Percentiles rank a stretch among this genome's conserved stretches.
Conservation (phyloP, 1,284 basidiomycete genomes). For the Termitomyces sp. region DNA sequence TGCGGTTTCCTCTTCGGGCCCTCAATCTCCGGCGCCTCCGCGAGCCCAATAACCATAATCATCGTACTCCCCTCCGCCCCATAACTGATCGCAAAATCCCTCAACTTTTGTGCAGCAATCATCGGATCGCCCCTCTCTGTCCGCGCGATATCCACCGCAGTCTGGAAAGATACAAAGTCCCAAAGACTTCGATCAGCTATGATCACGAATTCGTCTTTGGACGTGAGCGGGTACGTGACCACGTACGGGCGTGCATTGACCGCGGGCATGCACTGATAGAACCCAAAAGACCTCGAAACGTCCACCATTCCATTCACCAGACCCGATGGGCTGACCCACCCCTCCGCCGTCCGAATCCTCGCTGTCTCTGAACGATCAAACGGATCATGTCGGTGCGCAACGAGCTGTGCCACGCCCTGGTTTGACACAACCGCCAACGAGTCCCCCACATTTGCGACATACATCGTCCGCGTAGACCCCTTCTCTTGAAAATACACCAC, state of each 20-base stretch:
- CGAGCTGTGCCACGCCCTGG: slow-evolving; percentile 71
- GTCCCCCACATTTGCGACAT: slow-evolving; percentile 89
- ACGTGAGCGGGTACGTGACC: slow-evolving; percentile 64
- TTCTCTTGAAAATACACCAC: slow-evolving; percentile 79
- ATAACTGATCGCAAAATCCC: slow-evolving; percentile 96
- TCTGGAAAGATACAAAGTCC: slow-evolving; percentile 94
- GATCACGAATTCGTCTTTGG: slow-evolving; percentile 95
- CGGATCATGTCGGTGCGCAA: slow-evolving; percentile 87
- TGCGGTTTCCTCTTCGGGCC: slow-evolving; percentile 39
- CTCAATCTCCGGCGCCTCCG: slow-evolving; percentile 39
- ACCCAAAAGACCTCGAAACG: slow-evolving; percentile 91
- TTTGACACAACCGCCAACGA: slow-evolving; percentile 86
- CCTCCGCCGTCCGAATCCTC: slow-evolving; percentile 88
- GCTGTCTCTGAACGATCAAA: slow-evolving; percentile 83
- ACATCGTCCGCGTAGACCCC: slow-evolving; percentile 62
- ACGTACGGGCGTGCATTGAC: slow-evolving; percentile 89
- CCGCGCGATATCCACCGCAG: slow-evolving; percentile 94
- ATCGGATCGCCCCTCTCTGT: slow-evolving; percentile 85
- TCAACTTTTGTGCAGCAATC: slow-evolving; percentile 95
- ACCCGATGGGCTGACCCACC: slow-evolving; percentile 94
- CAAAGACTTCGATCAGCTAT: slow-evolving; percentile 91
- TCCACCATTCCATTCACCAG: slow-evolving; percentile 91
- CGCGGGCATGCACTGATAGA: slow-evolving; percentile 87
- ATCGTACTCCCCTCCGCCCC: slow-evolving; percentile 92
- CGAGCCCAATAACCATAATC: slow-evolving; percentile 95